Evolutionary conservation across 257 asterid species (phyloP).

Genomic region (Gentiana dahurica): DNA sequence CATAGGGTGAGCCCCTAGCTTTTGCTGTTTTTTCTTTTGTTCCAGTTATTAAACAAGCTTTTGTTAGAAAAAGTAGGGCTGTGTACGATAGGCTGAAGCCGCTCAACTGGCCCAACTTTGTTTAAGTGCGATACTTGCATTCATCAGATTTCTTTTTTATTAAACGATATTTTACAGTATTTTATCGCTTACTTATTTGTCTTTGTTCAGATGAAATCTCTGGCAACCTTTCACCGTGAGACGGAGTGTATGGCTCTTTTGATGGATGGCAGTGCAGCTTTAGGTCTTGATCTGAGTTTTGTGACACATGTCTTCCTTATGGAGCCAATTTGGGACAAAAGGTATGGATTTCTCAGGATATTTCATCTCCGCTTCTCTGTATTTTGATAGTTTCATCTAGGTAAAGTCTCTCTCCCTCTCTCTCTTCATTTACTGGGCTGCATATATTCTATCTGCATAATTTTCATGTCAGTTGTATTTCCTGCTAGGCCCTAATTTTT

Average conservation of each 20-base stretch:
- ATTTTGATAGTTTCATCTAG: background rate
- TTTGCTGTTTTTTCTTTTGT: constrained; percentile 6
- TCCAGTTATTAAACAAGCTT: no score
- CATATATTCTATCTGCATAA: background rate
- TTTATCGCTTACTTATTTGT: background rate
- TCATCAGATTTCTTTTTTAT: no score
- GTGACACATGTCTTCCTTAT: constrained; percentile 87
- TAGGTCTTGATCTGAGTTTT: constrained; percentile 97
- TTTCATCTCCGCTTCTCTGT: background rate
- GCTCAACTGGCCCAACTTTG: no score
- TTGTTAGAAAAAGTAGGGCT: no score
- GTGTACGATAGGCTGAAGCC: no score
- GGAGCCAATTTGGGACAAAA: constrained; percentile 99
- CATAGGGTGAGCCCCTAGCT: constrained; percentile 40
- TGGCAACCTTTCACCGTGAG: constrained; percentile 79
- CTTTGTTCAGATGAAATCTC: constrained; percentile 60
- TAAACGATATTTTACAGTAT: no score
- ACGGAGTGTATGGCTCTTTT: constrained; percentile 85
- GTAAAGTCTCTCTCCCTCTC: no score
- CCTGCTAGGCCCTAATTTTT: background rate
- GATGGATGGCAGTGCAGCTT: constrained; percentile 99
- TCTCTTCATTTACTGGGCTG: no score
- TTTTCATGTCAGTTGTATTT: background rate
- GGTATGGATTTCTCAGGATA: constrained; percentile 31
- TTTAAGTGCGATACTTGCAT: no score